Evolutionary conservation across 2,329 filamentous ascomycete species (phyloP), one percentile per base, ranked within the genome.

Genomic region (Sporothrix luriei): DNA sequence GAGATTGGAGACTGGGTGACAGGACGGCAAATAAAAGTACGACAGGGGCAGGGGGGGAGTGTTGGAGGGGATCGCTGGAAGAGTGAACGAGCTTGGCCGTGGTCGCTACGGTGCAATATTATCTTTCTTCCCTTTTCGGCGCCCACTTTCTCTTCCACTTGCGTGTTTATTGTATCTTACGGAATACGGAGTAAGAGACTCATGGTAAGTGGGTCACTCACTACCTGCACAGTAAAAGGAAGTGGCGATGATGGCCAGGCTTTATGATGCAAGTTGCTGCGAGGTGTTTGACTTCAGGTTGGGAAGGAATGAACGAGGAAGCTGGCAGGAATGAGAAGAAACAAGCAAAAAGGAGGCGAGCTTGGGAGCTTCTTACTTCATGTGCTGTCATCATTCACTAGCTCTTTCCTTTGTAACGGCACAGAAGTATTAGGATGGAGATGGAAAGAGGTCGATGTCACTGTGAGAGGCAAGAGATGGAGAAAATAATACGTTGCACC

Each of bases 91-190:
- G 64, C 62, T 26, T 54, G 62, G 62, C 49, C 26, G 46, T 43
- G 33, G 49, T 66, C 48, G 48, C 64, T 66, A 67, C 21, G 65
- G 64, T 16, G 65, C 66, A 61, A 59, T 59, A 59, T 62, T 68
- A 40, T 68, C 55, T 24, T 61, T 62, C 43, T 68, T 68, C 51
- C 54, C 26, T 51, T 62, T 62, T 61, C 55, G 54, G 62, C 62
- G 19, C 40, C 33, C n/a, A 61, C 51, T 57, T 68, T 46, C 19
- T 26, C 48, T 40, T 55, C 49, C 40, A 64, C 43, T 49, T 59
- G 33, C 54, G 55, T 66, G 24, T 16, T 66, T 54, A 48, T 48
- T 43, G 33, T 33, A n/a, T n/a, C n/a, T n/a, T n/a, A n/a, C n/a
- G n/a, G n/a, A n/a, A n/a, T n/a, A n/a, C n/a, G n/a, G n/a, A n/a